Conservation (phyloP, 2,329 filamentous ascomycete genomes). For the Cladorrhinum sp. region DNA sequence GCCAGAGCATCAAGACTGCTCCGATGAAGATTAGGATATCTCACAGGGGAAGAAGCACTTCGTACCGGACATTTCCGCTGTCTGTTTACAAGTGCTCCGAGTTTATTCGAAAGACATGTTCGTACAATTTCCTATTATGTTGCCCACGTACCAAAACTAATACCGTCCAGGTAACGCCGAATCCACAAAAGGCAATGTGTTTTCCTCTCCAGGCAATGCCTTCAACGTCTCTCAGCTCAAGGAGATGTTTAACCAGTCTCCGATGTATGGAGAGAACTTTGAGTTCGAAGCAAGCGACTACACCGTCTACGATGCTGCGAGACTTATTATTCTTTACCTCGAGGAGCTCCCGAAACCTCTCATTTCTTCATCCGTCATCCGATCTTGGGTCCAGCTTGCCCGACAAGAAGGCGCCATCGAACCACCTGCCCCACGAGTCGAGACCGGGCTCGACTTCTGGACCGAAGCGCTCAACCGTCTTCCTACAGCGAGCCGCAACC, state of each 20-base stretch:
- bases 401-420: constrained; percentile 27
- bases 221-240: constrained; percentile 22
- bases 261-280: constrained; percentile 25
- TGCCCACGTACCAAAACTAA: constrained; percentile 10
- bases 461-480: constrained; percentile 28
- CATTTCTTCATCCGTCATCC: constrained; percentile 21
- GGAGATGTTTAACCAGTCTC: constrained; percentile 20
- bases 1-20: constrained; percentile 23
- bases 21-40: constrained; percentile 26
- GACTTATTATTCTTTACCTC: constrained; percentile 25
- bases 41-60: constrained; percentile 25
- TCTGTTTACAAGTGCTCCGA: constrained; percentile 28
- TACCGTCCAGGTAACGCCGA: constrained; percentile 3
- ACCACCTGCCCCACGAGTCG: constrained; percentile 20
- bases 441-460: constrained; percentile 29
- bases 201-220: constrained; percentile 21
- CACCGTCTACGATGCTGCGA: constrained; percentile 25
- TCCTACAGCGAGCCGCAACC: constrained; percentile 23
- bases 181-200: constrained; percentile 18
- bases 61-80: constrained; percentile 24
- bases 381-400: constrained; percentile 26
- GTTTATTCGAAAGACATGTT: constrained; percentile 23
- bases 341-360: constrained; percentile 25
- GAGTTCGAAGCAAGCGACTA: constrained; percentile 23
- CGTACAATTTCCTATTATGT: neutral